Percentiles rank a stretch among this genome's conserved stretches.
phyloP scores from a whole-genome alignment of 73 alveolate genomes.

The Tetrahymena malaccensis region DNA sequence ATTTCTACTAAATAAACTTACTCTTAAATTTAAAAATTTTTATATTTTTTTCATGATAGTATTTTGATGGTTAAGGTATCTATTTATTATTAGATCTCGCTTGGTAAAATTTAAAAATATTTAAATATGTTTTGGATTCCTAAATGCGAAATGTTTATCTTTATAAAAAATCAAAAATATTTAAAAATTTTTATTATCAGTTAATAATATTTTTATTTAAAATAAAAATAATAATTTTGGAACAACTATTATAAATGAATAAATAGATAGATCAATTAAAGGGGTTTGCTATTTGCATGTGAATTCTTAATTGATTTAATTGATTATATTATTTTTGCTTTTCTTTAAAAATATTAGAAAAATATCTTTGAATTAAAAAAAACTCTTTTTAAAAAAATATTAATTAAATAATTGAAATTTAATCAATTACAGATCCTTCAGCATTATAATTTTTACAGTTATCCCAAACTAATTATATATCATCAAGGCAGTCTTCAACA shows the following conservation, averaged over 20 bases:
- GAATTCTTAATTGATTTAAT: background rate
- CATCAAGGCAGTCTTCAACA: conserved; percentile 42
- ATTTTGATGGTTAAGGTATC: too few species aligned
- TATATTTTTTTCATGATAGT: too few species aligned
- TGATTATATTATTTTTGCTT: background rate
- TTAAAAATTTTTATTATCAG: too few species aligned
- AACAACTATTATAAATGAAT: background rate
- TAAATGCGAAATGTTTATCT: background rate
- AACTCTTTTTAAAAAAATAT: background rate
- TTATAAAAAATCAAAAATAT: too few species aligned
- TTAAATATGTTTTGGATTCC: too few species aligned
- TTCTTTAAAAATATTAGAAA: background rate
- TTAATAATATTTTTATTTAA: too few species aligned
- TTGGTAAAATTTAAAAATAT: too few species aligned
- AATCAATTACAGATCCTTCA: conserved; percentile 10
- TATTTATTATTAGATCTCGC: too few species aligned
- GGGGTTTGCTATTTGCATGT: background rate
- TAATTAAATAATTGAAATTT: background rate
- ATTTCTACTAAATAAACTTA: too few species aligned
- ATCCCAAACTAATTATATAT: conserved; percentile 53
- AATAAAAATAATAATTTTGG: background rate
- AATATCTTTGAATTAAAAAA: background rate
- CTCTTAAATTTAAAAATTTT: background rate
- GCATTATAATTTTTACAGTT: conserved; percentile 55
- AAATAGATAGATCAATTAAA: too few species aligned